Percentiles rank a stretch among this genome's conserved stretches.
Conservation (phyloP, 1,284 basidiomycete species). For the Ustilago crameri region DNA sequence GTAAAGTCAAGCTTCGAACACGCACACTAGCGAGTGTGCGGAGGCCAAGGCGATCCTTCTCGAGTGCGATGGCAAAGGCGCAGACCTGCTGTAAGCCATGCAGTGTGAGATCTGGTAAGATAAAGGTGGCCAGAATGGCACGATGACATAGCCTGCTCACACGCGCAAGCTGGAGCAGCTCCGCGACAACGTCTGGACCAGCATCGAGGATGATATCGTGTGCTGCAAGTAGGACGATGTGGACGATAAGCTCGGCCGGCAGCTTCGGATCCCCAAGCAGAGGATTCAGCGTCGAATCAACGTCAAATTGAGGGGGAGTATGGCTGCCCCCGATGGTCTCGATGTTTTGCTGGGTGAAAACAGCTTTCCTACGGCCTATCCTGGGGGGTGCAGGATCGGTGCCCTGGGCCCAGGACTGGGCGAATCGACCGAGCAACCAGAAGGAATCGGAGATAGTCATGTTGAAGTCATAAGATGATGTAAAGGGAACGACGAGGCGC, state of each 20-base stretch:
- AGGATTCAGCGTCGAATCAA: neutral
- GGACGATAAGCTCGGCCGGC: constrained; percentile 31
- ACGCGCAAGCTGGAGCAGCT: constrained; percentile 21
- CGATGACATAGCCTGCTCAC: constrained; percentile 25
- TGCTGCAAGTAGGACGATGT: constrained; percentile 31
- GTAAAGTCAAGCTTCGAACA: constrained; percentile 11
- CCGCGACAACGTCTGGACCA: neutral
- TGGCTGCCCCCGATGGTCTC: constrained; percentile 40
- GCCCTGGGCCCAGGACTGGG: constrained; percentile 11
- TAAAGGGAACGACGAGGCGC: constrained; percentile 9
- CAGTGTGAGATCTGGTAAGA: constrained; percentile 18
- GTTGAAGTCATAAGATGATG: constrained; percentile 13
- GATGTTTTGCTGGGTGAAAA: constrained; percentile 35
- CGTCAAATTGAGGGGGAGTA: neutral
- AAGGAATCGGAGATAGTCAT: constrained; percentile 35
- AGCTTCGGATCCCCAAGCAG: constrained; percentile 10
- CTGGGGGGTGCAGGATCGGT: constrained; percentile 1
- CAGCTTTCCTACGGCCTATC: constrained; percentile 16
- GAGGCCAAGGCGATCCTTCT: constrained; percentile 16
- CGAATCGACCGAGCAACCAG: constrained; percentile 24
- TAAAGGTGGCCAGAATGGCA: constrained; percentile 10
- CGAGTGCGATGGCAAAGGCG: constrained; percentile 23
- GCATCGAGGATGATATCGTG: neutral
- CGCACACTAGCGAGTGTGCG: constrained; percentile 8
- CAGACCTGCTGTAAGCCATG: constrained; percentile 20